phyloP scores from a whole-genome alignment of 192 early-diverging fungal species.

The Gamsiella multidivaricata region DNA sequence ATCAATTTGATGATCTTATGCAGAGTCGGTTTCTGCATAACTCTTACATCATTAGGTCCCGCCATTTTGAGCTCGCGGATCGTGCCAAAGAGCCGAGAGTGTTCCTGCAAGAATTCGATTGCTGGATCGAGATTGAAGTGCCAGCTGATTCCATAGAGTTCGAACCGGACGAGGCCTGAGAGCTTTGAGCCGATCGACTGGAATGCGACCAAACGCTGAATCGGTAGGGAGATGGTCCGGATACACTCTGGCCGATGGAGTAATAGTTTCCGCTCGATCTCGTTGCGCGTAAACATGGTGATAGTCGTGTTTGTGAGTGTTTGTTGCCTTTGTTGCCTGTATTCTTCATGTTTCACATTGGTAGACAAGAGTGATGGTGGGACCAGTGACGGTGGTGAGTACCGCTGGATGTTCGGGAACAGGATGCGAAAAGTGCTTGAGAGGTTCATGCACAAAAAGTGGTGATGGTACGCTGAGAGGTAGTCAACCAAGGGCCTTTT shows the following conservation, averaged over 20 bases:
- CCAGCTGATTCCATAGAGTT: slow-evolving; percentile 39
- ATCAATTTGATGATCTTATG: slow-evolving; percentile 18
- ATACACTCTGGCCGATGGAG: slow-evolving; percentile 23
- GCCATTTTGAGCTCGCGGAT: slow-evolving; percentile 41
- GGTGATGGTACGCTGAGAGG: slow-evolving; percentile 28
- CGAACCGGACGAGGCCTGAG: slow-evolving; percentile 22
- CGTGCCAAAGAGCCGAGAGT: slow-evolving; percentile 15
- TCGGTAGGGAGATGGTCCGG: slow-evolving; percentile 24
- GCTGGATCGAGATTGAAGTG: slow-evolving; percentile 22
- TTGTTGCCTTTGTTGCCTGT: too few species aligned
- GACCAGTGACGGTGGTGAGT: slow-evolving; percentile 5
- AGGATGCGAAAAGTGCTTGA: slow-evolving; percentile 38
- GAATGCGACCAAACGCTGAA: slow-evolving; percentile 23
- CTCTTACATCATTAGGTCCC: slow-evolving; percentile 29
- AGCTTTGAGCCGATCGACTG: slow-evolving; percentile 9
- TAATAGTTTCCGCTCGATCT: slow-evolving; percentile 27
- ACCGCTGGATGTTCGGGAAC: slow-evolving; percentile 42
- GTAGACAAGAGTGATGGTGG: too few species aligned
- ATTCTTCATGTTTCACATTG: too few species aligned
- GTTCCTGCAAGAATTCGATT: slow-evolving; percentile 27
- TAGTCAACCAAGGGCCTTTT: slow-evolving; percentile 36
- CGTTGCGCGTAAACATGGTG: slow-evolving; percentile 40
- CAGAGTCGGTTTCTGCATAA: slow-evolving; percentile 28
- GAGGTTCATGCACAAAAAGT: slow-evolving; percentile 37
- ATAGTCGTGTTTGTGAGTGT: slow-evolving; percentile 13